Base-by-base conservation (phyloP, 2,329 filamentous ascomycete genomes). In the Alternaria arbusti region DNA sequence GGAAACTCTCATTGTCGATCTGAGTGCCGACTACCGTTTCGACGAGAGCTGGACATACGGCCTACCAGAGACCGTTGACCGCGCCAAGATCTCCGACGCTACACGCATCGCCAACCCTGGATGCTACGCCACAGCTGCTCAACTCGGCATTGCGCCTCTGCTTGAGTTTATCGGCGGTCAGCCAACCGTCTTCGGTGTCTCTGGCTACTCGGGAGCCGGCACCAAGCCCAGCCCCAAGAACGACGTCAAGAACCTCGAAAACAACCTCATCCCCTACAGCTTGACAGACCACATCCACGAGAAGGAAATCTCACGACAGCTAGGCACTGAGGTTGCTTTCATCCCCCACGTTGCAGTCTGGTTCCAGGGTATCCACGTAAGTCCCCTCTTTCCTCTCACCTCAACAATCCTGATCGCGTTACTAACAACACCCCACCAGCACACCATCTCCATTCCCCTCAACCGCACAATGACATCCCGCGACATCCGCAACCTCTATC, bases 11-110 rank as follows among this genome's bases (percentile, higher is more conserved):
- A 92, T 98, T 70, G 86, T 99, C 49, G 96, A 99, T 79, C 87
- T 99, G 36, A 97, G 94, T n/a, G 96, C 96, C 64, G 96, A 99
- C 82, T 96, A 97, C 82, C 90, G 95, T 54, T 98, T 97, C 79
- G 91, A 97, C 76, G 83, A 86, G 60, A 85, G 86, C 23, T 97
- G 94, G 94, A 93, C 92, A 0, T 98, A 97, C 76, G 93, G 93
- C 71, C 89, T 97, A 5, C 94, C 94, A 13, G 96, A 98, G 82
- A 85, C 97, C 54, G 88, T 93, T 54, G 89, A 89, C 79, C 89
- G 95, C 59, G 87, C 88, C 64, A 87, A 90, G 70, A 94, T 98
- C 72, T 88, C 91, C 23, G 87, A 90, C 69, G 88, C 95, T 6
- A 94, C 87, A 15, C 89, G 93, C 59, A 97, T 99, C 77, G 86